phyloP scores from a whole-genome alignment of 2,329 filamentous ascomycete species.

The Pyrenochaeta sp. region DNA sequence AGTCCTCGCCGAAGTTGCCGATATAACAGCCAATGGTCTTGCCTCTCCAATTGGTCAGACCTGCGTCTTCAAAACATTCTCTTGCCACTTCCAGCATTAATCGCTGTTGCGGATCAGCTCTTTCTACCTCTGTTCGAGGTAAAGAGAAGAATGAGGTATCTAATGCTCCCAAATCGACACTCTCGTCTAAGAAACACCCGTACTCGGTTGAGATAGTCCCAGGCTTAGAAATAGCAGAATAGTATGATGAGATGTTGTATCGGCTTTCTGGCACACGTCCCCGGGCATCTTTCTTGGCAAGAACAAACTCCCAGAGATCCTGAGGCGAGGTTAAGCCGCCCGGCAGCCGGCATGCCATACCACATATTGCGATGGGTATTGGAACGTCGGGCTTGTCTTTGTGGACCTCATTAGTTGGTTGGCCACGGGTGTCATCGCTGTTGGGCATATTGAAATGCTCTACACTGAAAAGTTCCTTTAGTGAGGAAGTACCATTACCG shows the following conservation, averaged over 20 bases:
- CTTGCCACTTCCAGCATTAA: conserved; percentile 33
- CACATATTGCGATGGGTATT: no score
- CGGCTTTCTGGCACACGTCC: conserved; percentile 3
- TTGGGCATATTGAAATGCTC: no score
- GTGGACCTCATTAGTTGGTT: no score
- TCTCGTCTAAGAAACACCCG: conserved; percentile 30
- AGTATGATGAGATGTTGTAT: conserved; percentile 16
- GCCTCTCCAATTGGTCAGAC: conserved; percentile 25
- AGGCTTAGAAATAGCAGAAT: conserved; percentile 26
- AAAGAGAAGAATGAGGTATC: conserved; percentile 28
- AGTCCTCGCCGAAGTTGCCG: conserved; percentile 36
- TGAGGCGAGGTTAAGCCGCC: conserved; percentile 18
- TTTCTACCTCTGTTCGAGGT: conserved; percentile 11
- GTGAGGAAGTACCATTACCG: no score
- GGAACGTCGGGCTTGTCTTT: no score
- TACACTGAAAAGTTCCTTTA: no score
- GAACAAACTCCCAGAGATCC: conserved; percentile 45
- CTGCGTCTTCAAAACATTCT: conserved; percentile 50
- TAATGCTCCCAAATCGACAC: conserved; percentile 2
- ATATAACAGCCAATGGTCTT: conserved; percentile 40
- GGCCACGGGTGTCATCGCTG: no score
- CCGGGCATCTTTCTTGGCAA: conserved; percentile 1
- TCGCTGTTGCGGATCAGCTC: conserved; percentile 36
- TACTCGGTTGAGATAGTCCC: conserved; percentile 13
- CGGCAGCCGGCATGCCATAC: conserved; percentile 20